These are phyloP conservation scores for Puya raimondii DNA, from an alignment of 176 grass and related monocot genomes.

Conservation along the genomic window DNA sequence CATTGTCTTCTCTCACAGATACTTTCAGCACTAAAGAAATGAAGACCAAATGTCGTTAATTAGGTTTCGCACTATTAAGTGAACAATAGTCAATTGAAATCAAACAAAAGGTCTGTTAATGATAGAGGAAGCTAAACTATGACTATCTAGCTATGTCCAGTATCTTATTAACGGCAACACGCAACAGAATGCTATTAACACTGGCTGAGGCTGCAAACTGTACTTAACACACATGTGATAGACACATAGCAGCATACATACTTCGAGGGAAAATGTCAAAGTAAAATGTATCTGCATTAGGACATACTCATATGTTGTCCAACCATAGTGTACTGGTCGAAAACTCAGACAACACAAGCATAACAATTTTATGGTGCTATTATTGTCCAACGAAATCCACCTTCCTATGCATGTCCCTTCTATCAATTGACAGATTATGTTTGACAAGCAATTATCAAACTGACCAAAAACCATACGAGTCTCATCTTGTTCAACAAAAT, in stretches of 20 bases:
- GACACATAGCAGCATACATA: not conserved
- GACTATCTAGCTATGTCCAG: not conserved
- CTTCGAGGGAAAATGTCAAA: not conserved
- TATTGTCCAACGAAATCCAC: not conserved
- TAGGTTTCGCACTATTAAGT: conserved; percentile 1
- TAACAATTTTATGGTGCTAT: not conserved
- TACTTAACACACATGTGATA: not conserved
- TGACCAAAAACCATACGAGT: not conserved
- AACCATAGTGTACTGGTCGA: not conserved
- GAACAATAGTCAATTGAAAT: not conserved
- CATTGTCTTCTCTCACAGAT: conserved; percentile 37
- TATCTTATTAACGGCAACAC: too few species aligned
- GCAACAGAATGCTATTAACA: not conserved
- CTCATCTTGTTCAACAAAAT: not conserved
- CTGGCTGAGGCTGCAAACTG: not conserved
- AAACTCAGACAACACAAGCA: not conserved
- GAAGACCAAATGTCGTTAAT: conserved; percentile 12
- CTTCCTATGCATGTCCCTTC: not conserved
- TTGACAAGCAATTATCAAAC: not conserved
- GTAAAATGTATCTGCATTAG: not conserved
- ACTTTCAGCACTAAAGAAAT: conserved; percentile 74
- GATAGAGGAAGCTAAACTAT: not conserved
- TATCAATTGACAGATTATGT: not conserved
- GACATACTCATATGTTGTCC: not conserved
- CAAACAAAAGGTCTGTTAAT: not conserved